Evolutionary conservation across 345 rosid genomes (phyloP), one percentile per base, ranked within the genome.

Genomic region (Rhodomyrtus tomentosa): DNA sequence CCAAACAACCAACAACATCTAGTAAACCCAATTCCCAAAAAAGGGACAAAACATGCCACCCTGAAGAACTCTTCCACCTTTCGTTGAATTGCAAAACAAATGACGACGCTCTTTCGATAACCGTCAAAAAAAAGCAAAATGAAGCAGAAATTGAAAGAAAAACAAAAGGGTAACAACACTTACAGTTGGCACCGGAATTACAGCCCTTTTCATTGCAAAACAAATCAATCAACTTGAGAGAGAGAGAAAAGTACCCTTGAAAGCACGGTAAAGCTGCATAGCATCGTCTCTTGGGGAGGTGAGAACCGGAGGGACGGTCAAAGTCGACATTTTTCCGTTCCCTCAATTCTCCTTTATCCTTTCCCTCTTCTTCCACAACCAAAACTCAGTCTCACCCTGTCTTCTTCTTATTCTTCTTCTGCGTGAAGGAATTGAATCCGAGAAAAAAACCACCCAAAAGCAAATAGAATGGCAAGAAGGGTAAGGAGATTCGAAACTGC

Each of bases 251-350:
- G 68, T 84, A 93, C 96, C 96, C 85, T 92, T 93, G 86, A 93
- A 93, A 84, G 96, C 95, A 42, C 90, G 90, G 89, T 89, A 58
- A 81, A 93, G 95, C 32, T 88, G 90, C 56, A 86, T 87, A 38
- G 92, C 96, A 51, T 93, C 96, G 55, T 93, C 96, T 76, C 86
- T 87, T 0, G 96, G 95, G 85, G 93, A 83, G 14, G 87, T 83
- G 14, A 85, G 91, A 52, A 82, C 45, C 52, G 93, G 91, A 38
- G 93, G 94, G 13, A 91, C 85, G 81, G 56, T 91, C 80, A 93
- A 82, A 27, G 92, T 91, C 14, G 94, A 83, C 96, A 92, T 91
- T 68, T 85, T 58, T 52, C 76, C 55, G 22, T 62, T 27, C 50
- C 50, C 83, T 22, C 3, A 16, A 6, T 50, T 40, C 24, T 36